A percentile compares a stretch with the other conserved stretches of the same genome.
Evolutionary conservation across 192 early-diverging fungal genomes (phyloP).

Genomic region (Coemansia sp.): DNA sequence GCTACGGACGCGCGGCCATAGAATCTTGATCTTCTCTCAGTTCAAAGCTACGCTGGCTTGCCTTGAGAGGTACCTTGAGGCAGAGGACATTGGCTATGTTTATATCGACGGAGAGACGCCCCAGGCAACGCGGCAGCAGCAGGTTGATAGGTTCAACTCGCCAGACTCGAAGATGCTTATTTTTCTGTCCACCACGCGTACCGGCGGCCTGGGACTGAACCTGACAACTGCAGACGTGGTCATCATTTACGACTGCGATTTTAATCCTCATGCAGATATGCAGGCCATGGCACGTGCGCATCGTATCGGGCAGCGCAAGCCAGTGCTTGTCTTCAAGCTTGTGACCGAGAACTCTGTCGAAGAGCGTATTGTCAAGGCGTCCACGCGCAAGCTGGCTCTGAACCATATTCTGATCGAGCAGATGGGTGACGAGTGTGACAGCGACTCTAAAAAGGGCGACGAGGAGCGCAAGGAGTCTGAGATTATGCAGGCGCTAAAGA

Average conservation of each 20-base stretch:
- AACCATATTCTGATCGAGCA: slow-evolving; percentile 95
- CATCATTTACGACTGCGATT: slow-evolving; percentile 90
- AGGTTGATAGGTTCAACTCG: slow-evolving; percentile 92
- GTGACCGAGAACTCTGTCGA: slow-evolving; percentile 95
- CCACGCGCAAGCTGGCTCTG: slow-evolving; percentile 95
- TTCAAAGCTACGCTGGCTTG: slow-evolving; percentile 92
- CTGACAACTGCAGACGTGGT: slow-evolving; percentile 93
- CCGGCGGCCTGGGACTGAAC: slow-evolving; percentile 94
- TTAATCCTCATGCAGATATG: slow-evolving; percentile 93
- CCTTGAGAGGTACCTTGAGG: slow-evolving; percentile 82
- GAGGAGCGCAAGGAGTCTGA: slow-evolving; percentile 5
- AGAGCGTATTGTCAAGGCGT: slow-evolving; percentile 92
- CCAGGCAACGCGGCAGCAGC: slow-evolving; percentile 75
- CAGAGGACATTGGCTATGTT: slow-evolving; percentile 74
- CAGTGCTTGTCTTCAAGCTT: slow-evolving; percentile 93
- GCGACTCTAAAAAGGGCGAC: slow-evolving; percentile 4
- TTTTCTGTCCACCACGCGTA: slow-evolving; percentile 90
- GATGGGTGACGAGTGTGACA: slow-evolving; percentile 53
- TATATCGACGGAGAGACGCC: slow-evolving; percentile 88
- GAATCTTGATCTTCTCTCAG: slow-evolving; percentile 95
- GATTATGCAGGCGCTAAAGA: slow-evolving; percentile 74
- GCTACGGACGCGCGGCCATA: slow-evolving; percentile 84
- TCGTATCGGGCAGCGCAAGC: slow-evolving; percentile 94
- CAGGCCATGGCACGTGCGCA: slow-evolving; percentile 97
- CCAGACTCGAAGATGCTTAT: slow-evolving; percentile 82